phyloP scores from a whole-genome alignment of 176 grass and related monocot species.

The Pontederia crassipes region DNA sequence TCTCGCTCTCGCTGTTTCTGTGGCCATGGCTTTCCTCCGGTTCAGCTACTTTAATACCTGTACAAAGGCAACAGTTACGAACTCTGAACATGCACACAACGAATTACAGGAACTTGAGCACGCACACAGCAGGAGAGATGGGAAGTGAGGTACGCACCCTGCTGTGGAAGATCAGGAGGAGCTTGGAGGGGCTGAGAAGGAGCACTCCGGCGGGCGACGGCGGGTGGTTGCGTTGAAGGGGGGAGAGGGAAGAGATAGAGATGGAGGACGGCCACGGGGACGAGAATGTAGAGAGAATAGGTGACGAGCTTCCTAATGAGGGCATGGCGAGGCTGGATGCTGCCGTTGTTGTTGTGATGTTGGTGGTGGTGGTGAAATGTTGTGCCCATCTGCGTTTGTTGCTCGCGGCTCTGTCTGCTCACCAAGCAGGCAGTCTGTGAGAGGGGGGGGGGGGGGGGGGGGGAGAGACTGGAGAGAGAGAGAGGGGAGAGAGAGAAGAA shows the following conservation, averaged over 20 bases:
- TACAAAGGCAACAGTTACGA: not conserved
- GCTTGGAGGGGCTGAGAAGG: not conserved
- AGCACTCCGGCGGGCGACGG: not conserved
- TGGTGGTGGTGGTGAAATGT: constrained; percentile 14
- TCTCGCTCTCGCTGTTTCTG: not conserved
- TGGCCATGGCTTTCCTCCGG: not conserved
- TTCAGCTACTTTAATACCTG: not conserved
- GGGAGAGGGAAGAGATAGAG: constrained; percentile 22
- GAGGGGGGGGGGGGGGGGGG: constrained; percentile 12
- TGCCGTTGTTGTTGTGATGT: constrained; percentile 13
- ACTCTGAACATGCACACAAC: not conserved
- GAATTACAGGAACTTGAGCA: not conserved
- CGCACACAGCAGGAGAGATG: not conserved
- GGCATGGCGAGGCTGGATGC: constrained; percentile 7
- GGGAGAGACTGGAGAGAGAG: not conserved
- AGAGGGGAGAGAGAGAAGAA: not conserved
- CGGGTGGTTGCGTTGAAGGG: not conserved
- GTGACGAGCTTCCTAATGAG: constrained; percentile 33
- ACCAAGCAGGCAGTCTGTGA: too few relatives aligned
- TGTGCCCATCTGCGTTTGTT: constrained; percentile 28
- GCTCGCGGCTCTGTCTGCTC: not conserved
- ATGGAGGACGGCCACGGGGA: constrained; percentile 56
- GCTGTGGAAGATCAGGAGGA: not conserved
- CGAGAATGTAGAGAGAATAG: constrained; percentile 39
- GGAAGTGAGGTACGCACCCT: not conserved